Conservation (phyloP, 1,284 basidiomycete species). For the Austropuccinia psidii region DNA sequence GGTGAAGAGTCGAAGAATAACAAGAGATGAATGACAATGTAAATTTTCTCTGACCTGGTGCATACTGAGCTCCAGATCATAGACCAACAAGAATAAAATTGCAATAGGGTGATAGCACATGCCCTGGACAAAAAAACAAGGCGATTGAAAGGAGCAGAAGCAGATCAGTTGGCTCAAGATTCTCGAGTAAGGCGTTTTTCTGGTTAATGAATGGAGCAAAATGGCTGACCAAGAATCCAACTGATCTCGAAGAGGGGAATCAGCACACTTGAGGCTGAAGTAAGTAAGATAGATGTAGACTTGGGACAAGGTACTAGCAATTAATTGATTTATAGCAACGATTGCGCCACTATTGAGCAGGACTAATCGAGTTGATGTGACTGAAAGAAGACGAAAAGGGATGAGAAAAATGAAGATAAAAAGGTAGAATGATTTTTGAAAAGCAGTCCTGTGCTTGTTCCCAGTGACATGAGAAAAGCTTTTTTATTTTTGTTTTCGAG, state of each 20-base stretch:
- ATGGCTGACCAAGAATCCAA: background rate
- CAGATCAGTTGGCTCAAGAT: background rate
- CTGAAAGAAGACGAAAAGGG: background rate
- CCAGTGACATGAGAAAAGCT: no score
- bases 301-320: background rate
- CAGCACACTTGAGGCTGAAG: background rate
- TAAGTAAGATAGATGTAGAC: background rate
- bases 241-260: background rate
- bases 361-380: background rate
- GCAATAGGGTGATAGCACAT: background rate
- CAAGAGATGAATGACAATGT: background rate
- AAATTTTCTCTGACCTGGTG: no score
- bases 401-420: background rate
- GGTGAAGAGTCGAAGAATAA: background rate
- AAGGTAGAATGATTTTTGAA: no score
- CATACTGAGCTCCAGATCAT: background rate
- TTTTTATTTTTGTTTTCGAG: no score
- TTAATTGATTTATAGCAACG: background rate
- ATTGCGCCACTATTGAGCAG: background rate
- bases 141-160: background rate
- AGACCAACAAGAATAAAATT: conserved; percentile 5
- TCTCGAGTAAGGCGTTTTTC: background rate
- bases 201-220: background rate
- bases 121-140: background rate
- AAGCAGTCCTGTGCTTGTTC: no score